Percentiles rank a stretch among this genome's conserved stretches.
phyloP scores from a whole-genome alignment of 1,284 basidiomycete species.

The Trichosporon asahii region DNA sequence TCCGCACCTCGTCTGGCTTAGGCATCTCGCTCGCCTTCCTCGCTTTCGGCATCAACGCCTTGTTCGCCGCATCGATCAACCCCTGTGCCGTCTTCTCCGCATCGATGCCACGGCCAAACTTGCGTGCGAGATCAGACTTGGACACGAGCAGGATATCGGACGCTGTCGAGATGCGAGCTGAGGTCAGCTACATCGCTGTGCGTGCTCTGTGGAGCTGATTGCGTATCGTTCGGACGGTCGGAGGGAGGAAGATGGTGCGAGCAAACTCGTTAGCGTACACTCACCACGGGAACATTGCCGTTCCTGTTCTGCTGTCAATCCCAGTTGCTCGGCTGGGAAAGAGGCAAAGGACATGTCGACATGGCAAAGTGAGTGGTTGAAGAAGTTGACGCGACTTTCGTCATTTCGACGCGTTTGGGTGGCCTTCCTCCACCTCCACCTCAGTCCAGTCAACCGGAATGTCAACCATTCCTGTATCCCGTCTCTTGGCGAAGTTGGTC shows the following conservation, averaged over 20 bases:
- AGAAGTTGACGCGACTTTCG: background rate
- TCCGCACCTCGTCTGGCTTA: background rate
- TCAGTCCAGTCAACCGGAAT: background rate
- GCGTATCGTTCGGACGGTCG: no score
- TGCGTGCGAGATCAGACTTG: constrained; percentile 37
- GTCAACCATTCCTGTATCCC: no score
- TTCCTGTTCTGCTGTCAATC: constrained; percentile 28
- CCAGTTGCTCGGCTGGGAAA: constrained; percentile 36
- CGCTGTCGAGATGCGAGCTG: constrained; percentile 38
- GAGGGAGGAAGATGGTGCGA: no score
- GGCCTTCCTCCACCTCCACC: background rate
- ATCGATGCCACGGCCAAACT: constrained; percentile 30
- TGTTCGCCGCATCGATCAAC: constrained; percentile 28
- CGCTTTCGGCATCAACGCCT: constrained; percentile 29
- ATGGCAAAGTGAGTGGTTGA: background rate
- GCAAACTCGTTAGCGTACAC: constrained; percentile 15
- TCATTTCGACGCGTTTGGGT: background rate
- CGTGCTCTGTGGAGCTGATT: no score
- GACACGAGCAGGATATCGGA: constrained; percentile 47
- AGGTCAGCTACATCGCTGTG: constrained; percentile 14
- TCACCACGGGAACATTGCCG: constrained; percentile 37
- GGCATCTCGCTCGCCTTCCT: background rate
- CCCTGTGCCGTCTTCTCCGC: constrained; percentile 21
- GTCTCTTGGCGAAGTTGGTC: no score
- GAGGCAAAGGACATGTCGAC: constrained; percentile 37